Base-by-base conservation (phyloP, 352 stramenopile genomes). In the Phytophthora boehmeriae region DNA sequence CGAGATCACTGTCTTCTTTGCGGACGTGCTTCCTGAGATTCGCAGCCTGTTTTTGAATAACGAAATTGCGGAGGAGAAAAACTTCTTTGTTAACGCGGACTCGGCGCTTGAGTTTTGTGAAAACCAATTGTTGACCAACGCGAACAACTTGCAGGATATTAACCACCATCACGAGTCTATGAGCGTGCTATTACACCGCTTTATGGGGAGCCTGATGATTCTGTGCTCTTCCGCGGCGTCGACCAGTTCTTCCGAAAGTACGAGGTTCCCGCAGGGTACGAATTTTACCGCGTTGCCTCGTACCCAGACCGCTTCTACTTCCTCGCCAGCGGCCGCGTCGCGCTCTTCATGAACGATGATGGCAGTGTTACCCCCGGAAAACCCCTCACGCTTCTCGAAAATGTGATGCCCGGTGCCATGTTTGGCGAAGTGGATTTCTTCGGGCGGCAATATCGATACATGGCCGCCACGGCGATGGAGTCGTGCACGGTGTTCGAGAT, bases 371-470 rank as follows among this genome's bases (percentile, higher is more conserved):
- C 60, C 4, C 71, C 75, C 5, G 68, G 76, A 1, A 86, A 85
- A 53, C 47, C 72, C 14, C 47, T 93, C 25, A 74, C 76, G 35
- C 50, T 88, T 50, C 48, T 93, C 8, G 83, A 93, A 59, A 80
- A 83, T 27, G 84, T 92, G 38, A 78, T 90, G 16, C 80, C 85
- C 0, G 85, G 83, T 8, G 84, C 83, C 28, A 90, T 94, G 78
- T 96, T 96, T 63, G 87, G 87, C 20, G 87, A 96, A 54, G 85
- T 93, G 2, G 87, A 96, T 51, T 96, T 96, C 54, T 93, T 95
- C 45, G 78, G 83, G 28, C 68, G 64, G 20, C 87, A 95, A 55
- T 77, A 75, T 20, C 78, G 86, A 34, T 78, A 83, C 59, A 87
- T 92, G 77, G 76, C 66, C 34, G 86, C 79, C 8, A 69, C 51